Percentiles rank a stretch among this genome's conserved stretches.
Conservation (phyloP, 23 red algal species). For the Pyropia haitanensis region DNA sequence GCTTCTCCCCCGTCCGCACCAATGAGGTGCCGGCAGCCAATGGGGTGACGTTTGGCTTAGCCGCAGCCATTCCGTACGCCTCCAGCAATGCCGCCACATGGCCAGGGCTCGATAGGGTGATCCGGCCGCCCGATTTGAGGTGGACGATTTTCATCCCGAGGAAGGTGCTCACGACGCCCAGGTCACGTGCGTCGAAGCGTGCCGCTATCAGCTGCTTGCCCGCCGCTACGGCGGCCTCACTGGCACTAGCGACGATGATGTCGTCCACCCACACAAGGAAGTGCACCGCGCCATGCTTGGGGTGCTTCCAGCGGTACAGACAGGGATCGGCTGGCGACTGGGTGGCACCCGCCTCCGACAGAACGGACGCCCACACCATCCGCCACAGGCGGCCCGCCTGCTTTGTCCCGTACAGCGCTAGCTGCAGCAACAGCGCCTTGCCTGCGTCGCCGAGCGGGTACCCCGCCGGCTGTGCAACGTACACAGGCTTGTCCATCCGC, state of each 20-base stretch:
- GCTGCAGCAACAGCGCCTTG: background rate
- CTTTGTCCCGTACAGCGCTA: constrained; percentile 26
- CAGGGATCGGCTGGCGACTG: constrained; percentile 4
- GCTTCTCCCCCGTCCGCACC: background rate
- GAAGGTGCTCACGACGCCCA: background rate
- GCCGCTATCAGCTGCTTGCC: background rate
- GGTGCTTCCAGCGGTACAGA: background rate
- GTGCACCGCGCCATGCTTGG: background rate
- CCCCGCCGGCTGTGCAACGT: constrained; percentile 9
- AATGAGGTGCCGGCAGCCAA: background rate
- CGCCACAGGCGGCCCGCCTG: constrained; percentile 10
- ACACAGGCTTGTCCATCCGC: constrained; percentile 3
- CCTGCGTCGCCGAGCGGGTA: background rate
- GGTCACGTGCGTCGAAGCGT: background rate
- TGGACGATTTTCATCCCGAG: constrained; percentile 2
- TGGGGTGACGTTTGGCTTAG: background rate
- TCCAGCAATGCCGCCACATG: background rate
- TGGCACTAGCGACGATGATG: background rate
- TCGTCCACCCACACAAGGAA: constrained; percentile 20
- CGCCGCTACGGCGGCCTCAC: background rate
- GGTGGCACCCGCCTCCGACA: constrained; percentile 1
- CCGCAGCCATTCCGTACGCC: background rate
- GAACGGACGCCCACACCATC: background rate
- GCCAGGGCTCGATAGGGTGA: background rate
- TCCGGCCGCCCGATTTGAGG: background rate